Percentiles rank a stretch among this genome's conserved stretches.
phyloP scores from a whole-genome alignment of 2,329 filamentous ascomycete genomes.

The Byssoonygena ceratinophila region DNA sequence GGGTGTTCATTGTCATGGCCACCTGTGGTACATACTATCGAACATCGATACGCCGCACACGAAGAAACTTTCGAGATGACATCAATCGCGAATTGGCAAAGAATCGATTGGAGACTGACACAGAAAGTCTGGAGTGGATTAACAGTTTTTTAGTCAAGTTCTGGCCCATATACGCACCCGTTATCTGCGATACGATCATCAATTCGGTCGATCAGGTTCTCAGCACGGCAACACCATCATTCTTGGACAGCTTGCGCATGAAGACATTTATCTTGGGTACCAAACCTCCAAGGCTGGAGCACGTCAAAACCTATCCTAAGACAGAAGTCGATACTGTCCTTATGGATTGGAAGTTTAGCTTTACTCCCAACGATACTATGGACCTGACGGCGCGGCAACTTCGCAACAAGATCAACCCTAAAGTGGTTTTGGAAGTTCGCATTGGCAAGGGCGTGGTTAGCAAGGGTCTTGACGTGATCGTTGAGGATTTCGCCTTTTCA shows the following conservation, averaged over 20 bases:
- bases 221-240: constrained; percentile 80
- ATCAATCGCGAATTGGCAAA: constrained; percentile 80
- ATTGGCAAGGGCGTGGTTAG: constrained; percentile 94
- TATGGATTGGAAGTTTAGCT: constrained; percentile 99
- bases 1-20: constrained; percentile 90
- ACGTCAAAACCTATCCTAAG: constrained; percentile 96
- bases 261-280: constrained; percentile 89
- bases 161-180: constrained; percentile 96
- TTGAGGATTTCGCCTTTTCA: constrained; percentile 93
- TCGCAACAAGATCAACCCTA: constrained; percentile 93
- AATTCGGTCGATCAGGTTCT: constrained; percentile 92
- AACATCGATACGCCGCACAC: constrained; percentile 83
- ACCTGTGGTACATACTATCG: constrained; percentile 90
- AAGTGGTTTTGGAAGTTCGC: constrained; percentile 87
- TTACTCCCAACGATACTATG: constrained; percentile 85
- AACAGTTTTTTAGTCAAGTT: constrained; percentile 98
- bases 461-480: constrained; percentile 93
- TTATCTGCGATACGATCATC: constrained; percentile 83
- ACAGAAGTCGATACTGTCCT: constrained; percentile 89
- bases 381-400: constrained; percentile 85
- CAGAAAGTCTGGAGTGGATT: constrained; percentile 94
- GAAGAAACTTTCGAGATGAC: constrained; percentile 92
- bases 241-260: constrained; percentile 85
- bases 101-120: constrained; percentile 76
- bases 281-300: constrained; percentile 90